phyloP scores from a whole-genome alignment of 805 yeast genomes.

The Starmerella apicola region DNA sequence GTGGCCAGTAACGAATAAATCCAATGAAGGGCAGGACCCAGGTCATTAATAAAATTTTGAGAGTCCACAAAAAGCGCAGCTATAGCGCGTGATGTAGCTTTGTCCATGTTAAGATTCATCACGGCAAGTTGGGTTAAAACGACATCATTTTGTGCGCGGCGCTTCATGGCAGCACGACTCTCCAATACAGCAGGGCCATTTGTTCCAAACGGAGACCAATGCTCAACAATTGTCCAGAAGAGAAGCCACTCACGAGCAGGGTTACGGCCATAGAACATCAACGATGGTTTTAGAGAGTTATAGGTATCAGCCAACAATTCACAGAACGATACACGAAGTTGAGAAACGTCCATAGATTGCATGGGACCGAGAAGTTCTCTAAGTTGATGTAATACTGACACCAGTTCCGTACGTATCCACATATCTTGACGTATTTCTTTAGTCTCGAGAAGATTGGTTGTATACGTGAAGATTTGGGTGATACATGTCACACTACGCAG shows the following conservation, averaged over 20 bases:
- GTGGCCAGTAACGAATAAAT: conserved; percentile 52
- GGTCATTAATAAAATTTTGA: conserved; percentile 26
- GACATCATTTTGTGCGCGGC: conserved; percentile 19
- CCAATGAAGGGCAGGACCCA: conserved; percentile 62
- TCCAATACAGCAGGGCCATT: conserved; percentile 47
- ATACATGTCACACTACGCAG: conserved; percentile 52
- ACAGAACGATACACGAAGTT: conserved; percentile 38
- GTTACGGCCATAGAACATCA: conserved; percentile 15
- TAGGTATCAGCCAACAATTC: conserved; percentile 69
- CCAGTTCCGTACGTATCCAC: conserved; percentile 53
- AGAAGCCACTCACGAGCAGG: conserved; percentile 31
- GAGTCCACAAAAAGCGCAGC: conserved; percentile 61
- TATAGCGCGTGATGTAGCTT: conserved; percentile 71
- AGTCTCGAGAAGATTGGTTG: conserved; percentile 48
- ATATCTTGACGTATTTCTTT: conserved; percentile 47
- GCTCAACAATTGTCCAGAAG: conserved; percentile 69
- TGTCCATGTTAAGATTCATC: conserved; percentile 57
- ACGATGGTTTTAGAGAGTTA: conserved; percentile 23
- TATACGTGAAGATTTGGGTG: conserved; percentile 60
- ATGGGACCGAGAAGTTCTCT: conserved; percentile 31
- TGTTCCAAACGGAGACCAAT: conserved; percentile 91
- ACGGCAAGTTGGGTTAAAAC: conserved; percentile 42
- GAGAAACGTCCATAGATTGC: conserved; percentile 31
- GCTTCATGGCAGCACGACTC: conserved; percentile 49
- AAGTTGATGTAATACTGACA: conserved; percentile 23